phyloP scores from a whole-genome alignment of 2,329 filamentous ascomycete species.

The Talaromyces sp. region DNA sequence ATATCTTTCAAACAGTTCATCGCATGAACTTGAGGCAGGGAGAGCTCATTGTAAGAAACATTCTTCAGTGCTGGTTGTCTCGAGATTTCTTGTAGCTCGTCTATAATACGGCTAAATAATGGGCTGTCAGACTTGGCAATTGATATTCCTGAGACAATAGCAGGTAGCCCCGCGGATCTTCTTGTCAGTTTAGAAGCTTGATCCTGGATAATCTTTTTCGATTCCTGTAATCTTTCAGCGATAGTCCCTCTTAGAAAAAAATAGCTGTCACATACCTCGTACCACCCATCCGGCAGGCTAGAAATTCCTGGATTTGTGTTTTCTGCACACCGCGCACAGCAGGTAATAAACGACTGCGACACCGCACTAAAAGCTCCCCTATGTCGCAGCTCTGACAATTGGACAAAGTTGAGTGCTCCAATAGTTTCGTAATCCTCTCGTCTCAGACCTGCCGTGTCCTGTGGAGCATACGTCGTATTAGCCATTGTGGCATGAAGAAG shows the following conservation, averaged over 20 bases:
- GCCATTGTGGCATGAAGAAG: constrained; percentile 60
- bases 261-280: constrained; percentile 46
- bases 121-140: constrained; percentile 50
- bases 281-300: constrained; percentile 61
- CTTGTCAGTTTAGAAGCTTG: constrained; percentile 76
- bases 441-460: constrained; percentile 40
- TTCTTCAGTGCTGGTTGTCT: constrained; percentile 24
- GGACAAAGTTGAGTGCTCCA: constrained; percentile 70
- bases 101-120: constrained; percentile 36
- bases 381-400: constrained; percentile 78
- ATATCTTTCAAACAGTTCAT: constrained; percentile 91
- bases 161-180: constrained; percentile 85
- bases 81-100: constrained; percentile 35
- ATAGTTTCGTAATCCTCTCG: constrained; percentile 57
- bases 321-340: constrained; percentile 62
- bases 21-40: constrained; percentile 86
- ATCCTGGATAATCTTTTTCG: constrained; percentile 63
- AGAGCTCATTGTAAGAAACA: constrained; percentile 36
- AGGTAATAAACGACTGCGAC: constrained; percentile 75
- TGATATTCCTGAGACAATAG: constrained; percentile 75
- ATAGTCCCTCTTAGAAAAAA: constrained; percentile 7
- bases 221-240: constrained; percentile 25
- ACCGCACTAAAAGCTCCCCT: constrained; percentile 92
- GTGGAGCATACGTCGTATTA: constrained; percentile 46
- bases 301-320: constrained; percentile 41